These are phyloP conservation scores for Psilocybe azurescens DNA, from an alignment of 768 basidiomycete genomes.

Conservation along the genomic window DNA sequence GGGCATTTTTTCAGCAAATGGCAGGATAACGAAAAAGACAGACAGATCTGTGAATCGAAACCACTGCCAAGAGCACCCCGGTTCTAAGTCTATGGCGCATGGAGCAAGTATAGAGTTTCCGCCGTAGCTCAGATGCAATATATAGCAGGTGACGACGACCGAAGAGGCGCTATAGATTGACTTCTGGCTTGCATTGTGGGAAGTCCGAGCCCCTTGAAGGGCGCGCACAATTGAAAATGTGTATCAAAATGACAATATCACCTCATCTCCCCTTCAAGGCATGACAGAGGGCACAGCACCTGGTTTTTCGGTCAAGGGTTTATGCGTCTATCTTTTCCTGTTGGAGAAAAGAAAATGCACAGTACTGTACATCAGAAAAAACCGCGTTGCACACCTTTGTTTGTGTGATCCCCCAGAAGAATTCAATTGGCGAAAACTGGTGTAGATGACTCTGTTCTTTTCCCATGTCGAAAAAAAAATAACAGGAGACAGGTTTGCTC, in stretches of 20 bases:
- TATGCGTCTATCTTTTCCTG: slow-evolving; percentile 7
- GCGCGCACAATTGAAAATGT: slow-evolving; percentile 1
- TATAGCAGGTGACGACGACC: slow-evolving; percentile 2
- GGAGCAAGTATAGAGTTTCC: not conserved
- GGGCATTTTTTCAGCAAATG: not conserved
- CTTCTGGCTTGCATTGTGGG: slow-evolving; percentile 12
- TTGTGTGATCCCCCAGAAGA: not conserved
- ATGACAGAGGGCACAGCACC: not conserved
- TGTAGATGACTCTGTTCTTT: slow-evolving; percentile 5
- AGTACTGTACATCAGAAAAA: slow-evolving; percentile 1
- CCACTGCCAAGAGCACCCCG: not conserved
- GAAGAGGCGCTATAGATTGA: slow-evolving; percentile 5
- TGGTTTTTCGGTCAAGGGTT: slow-evolving; percentile 8
- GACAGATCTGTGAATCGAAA: not conserved
- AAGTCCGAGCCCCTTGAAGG: slow-evolving; percentile 10
- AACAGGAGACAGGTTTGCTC: slow-evolving; percentile 8
- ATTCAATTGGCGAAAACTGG: not conserved
- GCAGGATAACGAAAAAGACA: not conserved
- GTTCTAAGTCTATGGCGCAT: not conserved
- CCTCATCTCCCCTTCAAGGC: slow-evolving; percentile 9
- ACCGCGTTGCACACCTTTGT: not conserved
- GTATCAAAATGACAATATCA: slow-evolving; percentile 10
- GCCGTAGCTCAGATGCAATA: not conserved
- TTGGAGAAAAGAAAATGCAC: slow-evolving; percentile 13
- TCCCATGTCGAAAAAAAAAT: slow-evolving; percentile 18